These are phyloP conservation scores for Leccinum truebloodii DNA, from an alignment of 768 basidiomycete species.

Conservation along the genomic window DNA sequence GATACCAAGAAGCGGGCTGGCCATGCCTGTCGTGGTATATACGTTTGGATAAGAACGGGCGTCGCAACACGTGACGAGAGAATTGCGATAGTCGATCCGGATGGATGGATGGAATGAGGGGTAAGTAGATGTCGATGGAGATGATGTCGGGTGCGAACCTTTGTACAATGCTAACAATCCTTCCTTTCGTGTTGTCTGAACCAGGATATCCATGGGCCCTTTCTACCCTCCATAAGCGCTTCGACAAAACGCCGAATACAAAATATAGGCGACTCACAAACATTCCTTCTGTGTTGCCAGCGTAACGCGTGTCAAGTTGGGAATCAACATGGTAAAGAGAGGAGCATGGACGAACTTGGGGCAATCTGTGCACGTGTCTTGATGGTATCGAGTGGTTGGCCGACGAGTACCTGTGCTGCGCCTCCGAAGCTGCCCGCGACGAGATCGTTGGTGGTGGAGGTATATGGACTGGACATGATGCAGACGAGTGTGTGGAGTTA, in stretches of 20 bases:
- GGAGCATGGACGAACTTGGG: constrained; percentile 57
- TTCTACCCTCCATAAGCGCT: constrained; percentile 48
- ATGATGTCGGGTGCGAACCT: constrained; percentile 47
- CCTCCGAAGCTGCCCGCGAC: constrained; percentile 89
- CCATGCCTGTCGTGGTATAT: constrained; percentile 56
- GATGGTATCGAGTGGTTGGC: constrained; percentile 87
- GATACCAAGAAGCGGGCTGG: constrained; percentile 87
- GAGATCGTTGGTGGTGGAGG: constrained; percentile 77
- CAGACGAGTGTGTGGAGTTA: neutral
- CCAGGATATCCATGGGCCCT: constrained; percentile 90
- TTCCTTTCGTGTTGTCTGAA: constrained; percentile 80
- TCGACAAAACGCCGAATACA: neutral
- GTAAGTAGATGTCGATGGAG: neutral
- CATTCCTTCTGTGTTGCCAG: constrained; percentile 63
- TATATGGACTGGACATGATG: constrained; percentile 28
- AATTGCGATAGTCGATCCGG: neutral
- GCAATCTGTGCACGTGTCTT: constrained; percentile 89
- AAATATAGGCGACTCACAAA: constrained; percentile 67
- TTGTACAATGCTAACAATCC: constrained; percentile 95
- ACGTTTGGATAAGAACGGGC: neutral
- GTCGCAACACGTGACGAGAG: neutral
- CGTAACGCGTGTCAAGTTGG: constrained; percentile 1
- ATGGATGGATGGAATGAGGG: neutral
- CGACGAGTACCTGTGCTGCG: constrained; percentile 94
- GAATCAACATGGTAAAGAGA: neutral